A percentile compares a stretch with the other conserved stretches of the same genome.
phyloP scores from a whole-genome alignment of 176 grass and related monocot genomes.

The Avena atlantica region DNA sequence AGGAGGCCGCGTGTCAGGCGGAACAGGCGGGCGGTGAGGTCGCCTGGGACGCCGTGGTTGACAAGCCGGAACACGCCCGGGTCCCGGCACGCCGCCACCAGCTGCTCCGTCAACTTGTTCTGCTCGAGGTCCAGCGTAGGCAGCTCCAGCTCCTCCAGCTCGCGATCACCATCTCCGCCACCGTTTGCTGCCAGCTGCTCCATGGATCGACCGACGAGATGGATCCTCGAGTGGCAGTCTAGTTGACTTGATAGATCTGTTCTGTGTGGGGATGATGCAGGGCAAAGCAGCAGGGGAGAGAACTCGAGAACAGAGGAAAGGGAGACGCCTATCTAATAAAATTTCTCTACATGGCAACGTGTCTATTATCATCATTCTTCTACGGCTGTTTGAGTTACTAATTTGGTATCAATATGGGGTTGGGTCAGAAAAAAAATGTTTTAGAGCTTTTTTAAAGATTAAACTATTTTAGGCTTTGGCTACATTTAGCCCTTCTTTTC shows the following conservation, averaged over 20 bases:
- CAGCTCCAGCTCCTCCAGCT: conserved; percentile 21
- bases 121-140: conserved; percentile 42
- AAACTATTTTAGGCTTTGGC: too few species aligned
- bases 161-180: too few species aligned
- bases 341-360: too few species aligned
- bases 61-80: conserved; percentile 62
- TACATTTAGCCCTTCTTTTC: too few species aligned
- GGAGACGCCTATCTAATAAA: too few species aligned
- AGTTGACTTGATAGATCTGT: neutral
- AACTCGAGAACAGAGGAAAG: too few species aligned
- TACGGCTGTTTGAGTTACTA: too few species aligned
- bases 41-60: conserved; percentile 65
- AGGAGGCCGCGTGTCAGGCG: conserved; percentile 23
- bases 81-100: conserved; percentile 43
- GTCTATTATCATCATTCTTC: too few species aligned
- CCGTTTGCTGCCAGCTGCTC: neutral
- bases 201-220: neutral
- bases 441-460: too few species aligned
- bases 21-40: conserved; percentile 50
- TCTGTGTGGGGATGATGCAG: neutral
- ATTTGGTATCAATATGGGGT: too few species aligned
- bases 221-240: neutral
- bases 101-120: neutral
- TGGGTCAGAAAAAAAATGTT: too few species aligned
- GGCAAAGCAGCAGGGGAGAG: too few species aligned